These are phyloP conservation scores for Solanum chacoense DNA, from an alignment of 305 asterid species.

Conservation along the genomic window DNA sequence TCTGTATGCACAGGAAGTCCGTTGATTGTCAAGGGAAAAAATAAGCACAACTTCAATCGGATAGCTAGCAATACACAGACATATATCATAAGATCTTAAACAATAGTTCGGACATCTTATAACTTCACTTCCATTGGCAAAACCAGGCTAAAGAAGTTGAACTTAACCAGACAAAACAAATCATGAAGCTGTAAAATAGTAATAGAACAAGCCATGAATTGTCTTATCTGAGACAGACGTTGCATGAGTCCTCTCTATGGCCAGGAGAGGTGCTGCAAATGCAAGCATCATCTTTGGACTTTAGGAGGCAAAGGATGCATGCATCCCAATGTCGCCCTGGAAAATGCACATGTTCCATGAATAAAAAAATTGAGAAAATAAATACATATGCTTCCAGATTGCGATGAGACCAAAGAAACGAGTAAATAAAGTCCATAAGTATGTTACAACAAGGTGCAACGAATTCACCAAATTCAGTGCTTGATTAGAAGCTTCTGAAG, in stretches of 20 bases:
- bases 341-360: slow-evolving; percentile 1
- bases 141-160: background rate
- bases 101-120: background rate
- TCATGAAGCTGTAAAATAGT: slow-evolving; percentile 1
- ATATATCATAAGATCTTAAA: background rate
- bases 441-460: background rate
- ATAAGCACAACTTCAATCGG: background rate
- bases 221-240: slow-evolving; percentile 5
- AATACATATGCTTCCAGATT: background rate
- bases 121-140: background rate
- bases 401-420: background rate
- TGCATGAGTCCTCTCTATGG: slow-evolving; percentile 4
- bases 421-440: background rate
- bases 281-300: slow-evolving; percentile 5
- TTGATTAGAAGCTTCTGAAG: background rate
- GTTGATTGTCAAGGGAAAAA: background rate
- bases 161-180: background rate
- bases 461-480: background rate
- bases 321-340: slow-evolving; percentile 6
- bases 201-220: slow-evolving; percentile 1
- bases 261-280: slow-evolving; percentile 4
- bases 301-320: slow-evolving; percentile 5
- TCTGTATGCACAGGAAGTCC: background rate
- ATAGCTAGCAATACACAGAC: background rate
- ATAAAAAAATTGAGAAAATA: background rate